Percentiles rank a stretch among this genome's conserved stretches.
These are phyloP conservation scores for Pseudozyma hubeiensis DNA, from an alignment of 1,284 basidiomycete species.

Conservation along the genomic window DNA sequence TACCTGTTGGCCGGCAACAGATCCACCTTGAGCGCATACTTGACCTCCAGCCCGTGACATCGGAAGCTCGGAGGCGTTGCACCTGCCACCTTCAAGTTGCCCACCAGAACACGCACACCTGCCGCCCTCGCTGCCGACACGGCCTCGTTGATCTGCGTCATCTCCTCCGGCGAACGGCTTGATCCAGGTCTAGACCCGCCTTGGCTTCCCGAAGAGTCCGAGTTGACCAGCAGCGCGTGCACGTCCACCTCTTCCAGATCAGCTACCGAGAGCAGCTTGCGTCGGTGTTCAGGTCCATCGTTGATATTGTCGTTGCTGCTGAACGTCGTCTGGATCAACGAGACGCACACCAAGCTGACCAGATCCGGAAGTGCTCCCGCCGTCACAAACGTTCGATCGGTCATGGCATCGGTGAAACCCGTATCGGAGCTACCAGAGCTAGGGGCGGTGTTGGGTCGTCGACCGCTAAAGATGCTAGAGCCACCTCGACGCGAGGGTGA, in stretches of 20 bases:
- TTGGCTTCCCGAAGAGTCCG: conserved; percentile 33
- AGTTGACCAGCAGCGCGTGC: conserved; percentile 45
- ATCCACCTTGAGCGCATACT: conserved; percentile 64
- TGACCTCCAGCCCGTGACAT: conserved; percentile 63
- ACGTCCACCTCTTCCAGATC: conserved; percentile 63
- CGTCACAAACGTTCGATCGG: conserved; percentile 38
- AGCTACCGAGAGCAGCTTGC: conserved; percentile 56
- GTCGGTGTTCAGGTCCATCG: conserved; percentile 54
- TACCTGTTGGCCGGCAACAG: conserved; percentile 49
- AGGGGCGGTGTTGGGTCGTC: conserved; percentile 55
- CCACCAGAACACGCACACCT: conserved; percentile 56
- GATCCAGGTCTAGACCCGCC: conserved; percentile 37
- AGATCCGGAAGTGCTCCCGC: conserved; percentile 45
- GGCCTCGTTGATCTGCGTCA: conserved; percentile 44
- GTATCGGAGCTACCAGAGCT: conserved; percentile 51
- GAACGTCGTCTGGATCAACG: conserved; percentile 60
- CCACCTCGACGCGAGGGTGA: conserved; percentile 23
- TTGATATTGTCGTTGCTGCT: conserved; percentile 57
- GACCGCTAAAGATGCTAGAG: conserved; percentile 48
- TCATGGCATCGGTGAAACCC: conserved; percentile 33
- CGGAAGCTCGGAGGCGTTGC: conserved; percentile 57
- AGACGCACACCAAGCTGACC: conserved; percentile 55
- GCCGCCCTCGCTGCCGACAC: conserved; percentile 33
- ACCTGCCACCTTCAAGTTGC: conserved; percentile 50
- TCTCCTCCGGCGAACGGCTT: conserved; percentile 38